Conservation (phyloP, 164 flowering plant genomes). For the Liriodendron chinense region DNA sequence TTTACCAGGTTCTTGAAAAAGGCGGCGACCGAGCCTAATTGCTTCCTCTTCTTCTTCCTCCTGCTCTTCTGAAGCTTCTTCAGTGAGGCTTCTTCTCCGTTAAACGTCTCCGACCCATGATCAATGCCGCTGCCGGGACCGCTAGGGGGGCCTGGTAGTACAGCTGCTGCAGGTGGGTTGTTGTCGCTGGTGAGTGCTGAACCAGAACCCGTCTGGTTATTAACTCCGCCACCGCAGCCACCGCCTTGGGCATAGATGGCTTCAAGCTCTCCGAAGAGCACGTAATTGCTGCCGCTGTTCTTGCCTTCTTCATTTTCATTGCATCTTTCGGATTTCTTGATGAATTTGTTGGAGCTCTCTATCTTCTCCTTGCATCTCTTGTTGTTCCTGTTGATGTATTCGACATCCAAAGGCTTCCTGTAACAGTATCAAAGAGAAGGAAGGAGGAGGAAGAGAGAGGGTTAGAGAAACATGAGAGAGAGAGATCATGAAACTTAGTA, state of each 20-base stretch:
- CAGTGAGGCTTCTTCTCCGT: conserved; percentile 25
- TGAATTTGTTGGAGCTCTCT: conserved; percentile 2
- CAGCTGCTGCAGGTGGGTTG: conserved; percentile 2
- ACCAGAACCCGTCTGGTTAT: conserved; percentile 22
- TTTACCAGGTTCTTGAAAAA: conserved; percentile 14
- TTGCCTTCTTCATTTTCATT: conserved; percentile 13
- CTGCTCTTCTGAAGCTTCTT: conserved; percentile 12
- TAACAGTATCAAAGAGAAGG: conserved; percentile 5
- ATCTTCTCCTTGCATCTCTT: conserved; percentile 10
- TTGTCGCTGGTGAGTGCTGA: conserved; percentile 21
- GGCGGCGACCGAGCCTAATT: conserved; percentile 10
- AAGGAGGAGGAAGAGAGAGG: not conserved
- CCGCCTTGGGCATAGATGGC: conserved; percentile 23
- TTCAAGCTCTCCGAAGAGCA: conserved; percentile 40
- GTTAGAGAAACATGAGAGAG: too few relatives aligned
- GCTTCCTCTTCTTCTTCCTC: conserved; percentile 10
- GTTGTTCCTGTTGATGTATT: conserved; percentile 2
- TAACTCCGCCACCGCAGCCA: conserved; percentile 14
- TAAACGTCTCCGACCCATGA: conserved; percentile 28
- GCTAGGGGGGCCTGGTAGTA: conserved; percentile 23
- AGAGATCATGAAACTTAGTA: not conserved
- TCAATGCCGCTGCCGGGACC: conserved; percentile 14
- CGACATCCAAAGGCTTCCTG: conserved; percentile 24
- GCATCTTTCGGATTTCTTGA: conserved; percentile 6
- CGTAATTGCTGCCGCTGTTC: conserved; percentile 20